These are phyloP conservation scores for Podaxis mareebaensis DNA, from an alignment of 768 basidiomycete species.

Conservation along the genomic window DNA sequence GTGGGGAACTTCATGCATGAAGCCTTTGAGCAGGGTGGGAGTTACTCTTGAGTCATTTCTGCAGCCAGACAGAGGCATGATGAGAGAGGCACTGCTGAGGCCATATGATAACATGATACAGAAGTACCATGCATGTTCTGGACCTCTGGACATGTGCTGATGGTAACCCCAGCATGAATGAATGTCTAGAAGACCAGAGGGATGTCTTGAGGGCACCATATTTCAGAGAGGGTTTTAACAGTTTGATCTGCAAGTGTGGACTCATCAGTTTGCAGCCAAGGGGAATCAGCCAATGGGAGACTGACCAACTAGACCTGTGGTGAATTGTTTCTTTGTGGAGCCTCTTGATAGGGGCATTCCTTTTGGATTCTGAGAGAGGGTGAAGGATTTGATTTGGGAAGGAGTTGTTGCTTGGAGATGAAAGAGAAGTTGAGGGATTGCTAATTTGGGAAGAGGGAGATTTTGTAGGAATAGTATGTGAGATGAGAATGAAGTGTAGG, in stretches of 20 bases:
- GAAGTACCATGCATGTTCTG: no score
- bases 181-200: slow-evolving; percentile 46
- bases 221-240: slow-evolving; percentile 73
- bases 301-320: slow-evolving; percentile 71
- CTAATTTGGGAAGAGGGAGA: slow-evolving; percentile 50
- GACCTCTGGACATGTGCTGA: slow-evolving; percentile 8
- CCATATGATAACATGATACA: no score
- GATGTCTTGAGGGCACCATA: slow-evolving; percentile 79
- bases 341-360: slow-evolving; percentile 13
- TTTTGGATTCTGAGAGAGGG: slow-evolving; percentile 14
- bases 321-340: slow-evolving; percentile 62
- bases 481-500: slow-evolving; percentile 54
- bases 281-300: slow-evolving; percentile 16
- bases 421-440: slow-evolving; percentile 58
- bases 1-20: slow-evolving; percentile 86
- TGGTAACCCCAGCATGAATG: slow-evolving; percentile 12
- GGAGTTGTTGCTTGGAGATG: slow-evolving; percentile 39
- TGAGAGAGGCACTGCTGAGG: slow-evolving; percentile 42
- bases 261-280: slow-evolving; percentile 10
- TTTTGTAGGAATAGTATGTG: slow-evolving; percentile 33
- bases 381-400: slow-evolving; percentile 33
- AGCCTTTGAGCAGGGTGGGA: slow-evolving; percentile 64
- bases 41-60: slow-evolving; percentile 32
- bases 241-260: slow-evolving; percentile 61
- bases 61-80: slow-evolving; percentile 17